A percentile compares a stretch with the other conserved stretches of the same genome.
Evolutionary conservation across 1,284 basidiomycete genomes (phyloP).

Genomic region (Wallemia ichthyophaga): DNA sequence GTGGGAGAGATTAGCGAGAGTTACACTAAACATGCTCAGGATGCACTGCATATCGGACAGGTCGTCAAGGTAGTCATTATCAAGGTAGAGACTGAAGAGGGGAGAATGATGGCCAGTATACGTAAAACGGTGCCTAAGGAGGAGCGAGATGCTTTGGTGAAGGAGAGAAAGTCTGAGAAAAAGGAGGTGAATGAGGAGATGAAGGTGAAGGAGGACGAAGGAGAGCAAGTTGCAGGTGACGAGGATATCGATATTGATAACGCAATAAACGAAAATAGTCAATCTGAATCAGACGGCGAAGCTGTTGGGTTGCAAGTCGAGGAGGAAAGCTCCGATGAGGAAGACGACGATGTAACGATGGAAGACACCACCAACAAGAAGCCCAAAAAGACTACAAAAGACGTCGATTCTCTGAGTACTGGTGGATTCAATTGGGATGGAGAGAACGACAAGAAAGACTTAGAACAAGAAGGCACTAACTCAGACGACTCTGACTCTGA

Average conservation of each 20-base stretch:
- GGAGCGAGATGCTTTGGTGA: background rate
- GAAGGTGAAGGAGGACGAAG: conserved; percentile 23
- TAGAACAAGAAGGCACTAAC: conserved; percentile 9
- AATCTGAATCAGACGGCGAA: conserved; percentile 8
- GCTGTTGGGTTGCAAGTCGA: conserved; percentile 10
- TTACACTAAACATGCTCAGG: conserved; percentile 29
- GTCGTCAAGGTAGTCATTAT: conserved; percentile 64
- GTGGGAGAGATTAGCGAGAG: conserved; percentile 45
- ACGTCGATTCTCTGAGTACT: background rate
- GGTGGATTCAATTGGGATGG: conserved; percentile 24
- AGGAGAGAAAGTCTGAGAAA: background rate
- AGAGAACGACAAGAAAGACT: conserved; percentile 9
- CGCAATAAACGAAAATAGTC: conserved; percentile 8
- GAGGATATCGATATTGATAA: conserved; percentile 8
- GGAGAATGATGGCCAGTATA: conserved; percentile 54
- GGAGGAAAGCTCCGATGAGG: conserved; percentile 12
- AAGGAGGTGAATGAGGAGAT: conserved; percentile 14
- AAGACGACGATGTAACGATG: conserved; percentile 10
- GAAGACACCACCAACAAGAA: conserved; percentile 6
- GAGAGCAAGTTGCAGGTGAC: conserved; percentile 15
- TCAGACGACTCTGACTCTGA: conserved; percentile 7
- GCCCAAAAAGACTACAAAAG: conserved; percentile 3
- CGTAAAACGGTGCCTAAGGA: conserved; percentile 37
- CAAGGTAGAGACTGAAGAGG: conserved; percentile 29
- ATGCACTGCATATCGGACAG: conserved; percentile 46